Conservation (phyloP, 1,139 yeast genomes). For the Suhomyces anneliseae region DNA sequence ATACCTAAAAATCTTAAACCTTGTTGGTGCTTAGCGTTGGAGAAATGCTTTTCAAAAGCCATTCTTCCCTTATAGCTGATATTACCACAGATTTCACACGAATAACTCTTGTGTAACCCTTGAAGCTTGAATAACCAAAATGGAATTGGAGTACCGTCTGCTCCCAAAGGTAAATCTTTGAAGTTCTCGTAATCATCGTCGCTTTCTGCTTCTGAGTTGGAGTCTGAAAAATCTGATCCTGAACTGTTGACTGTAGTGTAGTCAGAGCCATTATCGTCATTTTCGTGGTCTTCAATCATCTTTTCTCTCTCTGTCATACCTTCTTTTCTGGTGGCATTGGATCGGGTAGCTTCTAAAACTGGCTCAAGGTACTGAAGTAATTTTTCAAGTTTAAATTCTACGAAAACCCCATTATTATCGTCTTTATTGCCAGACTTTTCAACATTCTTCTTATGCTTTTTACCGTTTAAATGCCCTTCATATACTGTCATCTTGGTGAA, state of each 20-base stretch:
- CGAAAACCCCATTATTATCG: not conserved
- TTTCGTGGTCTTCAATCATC: slow-evolving; percentile 45
- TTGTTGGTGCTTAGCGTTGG: slow-evolving; percentile 63
- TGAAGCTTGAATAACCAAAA: slow-evolving; percentile 89
- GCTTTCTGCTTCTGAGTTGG: slow-evolving; percentile 28
- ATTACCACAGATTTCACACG: slow-evolving; percentile 89
- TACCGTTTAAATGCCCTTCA: slow-evolving; percentile 69
- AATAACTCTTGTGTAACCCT: slow-evolving; percentile 72
- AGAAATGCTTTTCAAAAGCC: slow-evolving; percentile 73
- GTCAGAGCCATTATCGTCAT: slow-evolving; percentile 39
- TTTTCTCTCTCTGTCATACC: slow-evolving; percentile 77
- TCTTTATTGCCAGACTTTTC: not conserved
- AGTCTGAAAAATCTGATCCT: slow-evolving; percentile 20
- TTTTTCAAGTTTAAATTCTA: slow-evolving; percentile 3
- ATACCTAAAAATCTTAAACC: slow-evolving; percentile 81
- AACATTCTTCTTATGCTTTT: slow-evolving; percentile 65
- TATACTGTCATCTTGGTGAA: slow-evolving; percentile 70
- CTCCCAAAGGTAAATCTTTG: slow-evolving; percentile 72
- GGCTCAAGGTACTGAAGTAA: slow-evolving; percentile 36
- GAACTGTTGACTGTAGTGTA: slow-evolving; percentile 26
- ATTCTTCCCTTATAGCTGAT: slow-evolving; percentile 70
- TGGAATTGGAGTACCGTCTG: slow-evolving; percentile 92
- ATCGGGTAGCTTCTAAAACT: slow-evolving; percentile 49
- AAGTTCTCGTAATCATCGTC: slow-evolving; percentile 23
- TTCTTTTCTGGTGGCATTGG: slow-evolving; percentile 63